Evolutionary conservation across 345 rosid genomes (phyloP), one percentile per base, ranked within the genome.

Genomic region (Bruguiera gymnorhiza): DNA sequence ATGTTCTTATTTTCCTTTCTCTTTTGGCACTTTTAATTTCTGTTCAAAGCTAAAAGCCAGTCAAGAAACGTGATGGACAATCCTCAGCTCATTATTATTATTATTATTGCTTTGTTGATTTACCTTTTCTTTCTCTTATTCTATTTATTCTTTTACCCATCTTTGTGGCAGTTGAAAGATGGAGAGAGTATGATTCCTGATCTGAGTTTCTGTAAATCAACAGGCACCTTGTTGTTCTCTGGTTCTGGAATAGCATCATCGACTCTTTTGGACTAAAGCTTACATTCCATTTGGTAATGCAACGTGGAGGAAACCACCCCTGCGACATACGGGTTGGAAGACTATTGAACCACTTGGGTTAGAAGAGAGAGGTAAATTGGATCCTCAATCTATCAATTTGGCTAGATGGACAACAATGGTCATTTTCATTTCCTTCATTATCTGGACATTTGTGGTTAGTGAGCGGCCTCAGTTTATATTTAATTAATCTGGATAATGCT

Each of bases 1-100:
- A 34, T 34, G 37, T 34, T 8, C 37, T 34, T 34, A 2, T 70
- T 43, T 66, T 51, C 39, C 18, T 8, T 48, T 18, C 62, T 1
- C 26, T 52, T 50, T 75, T 69, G 65, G 8, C 60, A 63, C 56
- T 52, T 66, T 83, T 74, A 36, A 65, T 48, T 70, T 6, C 9
- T 58, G 21, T 69, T 70, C 75, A 60, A 43, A 11, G 16, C 50
- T 13, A 43, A 85, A 87, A 77, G 84, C 66, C 53, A 73, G 75
- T 37, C 70, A 74, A 82, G 82, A 77, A 56, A 79, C 86, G 75
- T 79, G 66, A 74, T 71, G 58, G 70, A 65, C 76, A 81, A 83
- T 83, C 79, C 72, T 70, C 68, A 9, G 16, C 48, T 50, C 27
- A 43, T 51, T 76, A 11, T n/a, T n/a, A n/a, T n/a, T n/a, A n/a